Conservation (phyloP, 1,139 yeast genomes). For the Yamadazyma songkhlaensis region DNA sequence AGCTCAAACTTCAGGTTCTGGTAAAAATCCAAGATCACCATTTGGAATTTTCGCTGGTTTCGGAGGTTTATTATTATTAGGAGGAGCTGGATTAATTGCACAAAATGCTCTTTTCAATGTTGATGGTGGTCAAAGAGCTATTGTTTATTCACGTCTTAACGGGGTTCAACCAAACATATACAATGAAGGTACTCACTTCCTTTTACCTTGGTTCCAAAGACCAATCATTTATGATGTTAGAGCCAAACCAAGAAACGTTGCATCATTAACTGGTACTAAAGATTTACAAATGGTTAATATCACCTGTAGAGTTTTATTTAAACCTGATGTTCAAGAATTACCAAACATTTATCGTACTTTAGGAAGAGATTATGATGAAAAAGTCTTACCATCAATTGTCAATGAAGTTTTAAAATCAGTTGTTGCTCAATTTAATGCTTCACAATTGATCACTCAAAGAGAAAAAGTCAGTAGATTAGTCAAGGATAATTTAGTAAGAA, state of each 20-base stretch:
- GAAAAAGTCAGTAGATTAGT: constrained; percentile 91
- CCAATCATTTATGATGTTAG: constrained; percentile 93
- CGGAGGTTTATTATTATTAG: constrained; percentile 73
- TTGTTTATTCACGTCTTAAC: constrained; percentile 80
- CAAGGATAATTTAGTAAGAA: constrained; percentile 84
- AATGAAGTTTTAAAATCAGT: constrained; percentile 96
- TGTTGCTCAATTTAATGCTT: constrained; percentile 97
- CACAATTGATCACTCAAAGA: constrained; percentile 96
- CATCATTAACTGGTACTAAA: constrained; percentile 97
- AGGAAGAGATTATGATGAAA: constrained; percentile 93
- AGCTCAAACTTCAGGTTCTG: constrained; percentile 27
- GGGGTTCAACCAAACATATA: constrained; percentile 88
- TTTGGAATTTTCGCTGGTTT: constrained; percentile 69
- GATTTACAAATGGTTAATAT: constrained; percentile 99
- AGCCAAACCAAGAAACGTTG: constrained; percentile 95
- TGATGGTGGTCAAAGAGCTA: constrained; percentile 99
- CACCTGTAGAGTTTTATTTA: constrained; percentile 92
- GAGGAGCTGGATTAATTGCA: constrained; percentile 65
- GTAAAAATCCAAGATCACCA: constrained; percentile 42
- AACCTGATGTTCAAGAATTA: constrained; percentile 76
- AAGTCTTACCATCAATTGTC: constrained; percentile 93
- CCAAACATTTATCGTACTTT: constrained; percentile 88
- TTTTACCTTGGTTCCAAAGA: constrained; percentile 92
- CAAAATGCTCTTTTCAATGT: constrained; percentile 87
- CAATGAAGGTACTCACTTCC: constrained; percentile 93